A percentile compares a stretch with the other conserved stretches of the same genome.
phyloP scores from a whole-genome alignment of 2,329 filamentous ascomycete genomes.

The Botrytis pseudocinerea region DNA sequence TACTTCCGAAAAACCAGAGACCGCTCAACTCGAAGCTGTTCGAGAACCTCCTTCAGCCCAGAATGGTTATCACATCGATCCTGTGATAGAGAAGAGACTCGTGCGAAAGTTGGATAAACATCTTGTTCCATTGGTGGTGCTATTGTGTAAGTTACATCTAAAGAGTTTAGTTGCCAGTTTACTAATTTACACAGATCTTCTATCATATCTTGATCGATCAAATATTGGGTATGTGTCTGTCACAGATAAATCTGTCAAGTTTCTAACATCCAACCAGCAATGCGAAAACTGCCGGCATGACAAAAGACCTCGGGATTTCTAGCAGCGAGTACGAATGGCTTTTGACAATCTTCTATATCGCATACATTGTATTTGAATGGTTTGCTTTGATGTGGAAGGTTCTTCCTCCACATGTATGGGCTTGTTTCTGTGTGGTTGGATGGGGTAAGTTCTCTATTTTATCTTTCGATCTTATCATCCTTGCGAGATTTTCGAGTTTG shows the following conservation, averaged over 20 bases:
- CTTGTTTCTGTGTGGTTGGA: conserved; percentile 40
- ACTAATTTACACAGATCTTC: conserved; percentile 42
- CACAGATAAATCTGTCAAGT: neutral
- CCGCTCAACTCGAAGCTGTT: conserved; percentile 1
- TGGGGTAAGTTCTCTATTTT: conserved; percentile 39
- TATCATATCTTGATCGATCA: conserved; percentile 51
- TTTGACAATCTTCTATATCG: conserved; percentile 45
- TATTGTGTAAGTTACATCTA: conserved; percentile 25
- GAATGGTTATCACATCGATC: conserved; percentile 14
- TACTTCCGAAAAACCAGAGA: neutral
- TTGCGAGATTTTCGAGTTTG: neutral
- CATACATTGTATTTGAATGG: conserved; percentile 46
- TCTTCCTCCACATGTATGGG: conserved; percentile 44
- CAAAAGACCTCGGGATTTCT: conserved; percentile 48
- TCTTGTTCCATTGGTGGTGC: conserved; percentile 48
- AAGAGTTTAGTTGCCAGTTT: neutral
- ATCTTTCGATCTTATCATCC: neutral
- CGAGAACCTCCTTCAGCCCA: neutral
- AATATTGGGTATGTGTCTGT: conserved; percentile 48
- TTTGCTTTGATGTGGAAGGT: conserved; percentile 45
- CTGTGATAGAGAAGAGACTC: conserved; percentile 48
- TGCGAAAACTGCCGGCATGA: conserved; percentile 55
- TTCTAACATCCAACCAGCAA: conserved; percentile 43
- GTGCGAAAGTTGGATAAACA: conserved; percentile 59
- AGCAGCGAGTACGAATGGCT: conserved; percentile 47